Evolutionary conservation across 305 asterid genomes (phyloP), one percentile per base, ranked within the genome.

Genomic region (Fraxinus angustifolia): DNA sequence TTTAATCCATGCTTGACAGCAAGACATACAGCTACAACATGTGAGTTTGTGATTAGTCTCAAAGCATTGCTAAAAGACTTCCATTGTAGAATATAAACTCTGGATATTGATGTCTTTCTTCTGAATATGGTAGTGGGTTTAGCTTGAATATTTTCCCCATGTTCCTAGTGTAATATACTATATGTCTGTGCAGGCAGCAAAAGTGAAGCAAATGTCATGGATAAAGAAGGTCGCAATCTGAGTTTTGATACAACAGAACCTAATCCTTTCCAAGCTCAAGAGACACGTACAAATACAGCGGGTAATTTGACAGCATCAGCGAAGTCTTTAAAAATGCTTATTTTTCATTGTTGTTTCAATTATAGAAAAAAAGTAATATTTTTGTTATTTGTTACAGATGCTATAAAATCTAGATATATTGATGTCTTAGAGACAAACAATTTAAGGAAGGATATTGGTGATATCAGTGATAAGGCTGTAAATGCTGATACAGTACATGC

Each of bases 301-400:
- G 70, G 70, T 60, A 60, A 60, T 60, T 60, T 60, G 31, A 60
- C 31, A 60, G 70, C 31, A 60, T 60, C 36, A 23, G 16, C 2
- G 3, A 67, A 67, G 10, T 28, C 34, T 23, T 67, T 28, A 28
- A 67, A 67, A 28, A 10, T 28, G 34, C 36, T 26, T 60, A 21
- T 21, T 8, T 67, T 10, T 26, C 8, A 12, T 28, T 28, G 8
- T 67, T 28, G 73, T 28, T 4, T 12, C 36, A 67, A 28, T 60
- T 60, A 65, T 65, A 53, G 14, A 30, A 26, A 60, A 65, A 10
- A 0, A 11, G 8, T 65, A 65, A 65, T 28, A 3, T 26, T 65
- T 26, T 67, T 4, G 19, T 67, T 67, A 11, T 76, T 17, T n/a
- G 10, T 77, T 21, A n/a, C 88, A 87, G 87, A 82, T 79, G 87